Percentiles rank a stretch among this genome's conserved stretches.
These are phyloP conservation scores for Leccinum fallax DNA, from an alignment of 1,284 basidiomycete species.

Conservation along the genomic window DNA sequence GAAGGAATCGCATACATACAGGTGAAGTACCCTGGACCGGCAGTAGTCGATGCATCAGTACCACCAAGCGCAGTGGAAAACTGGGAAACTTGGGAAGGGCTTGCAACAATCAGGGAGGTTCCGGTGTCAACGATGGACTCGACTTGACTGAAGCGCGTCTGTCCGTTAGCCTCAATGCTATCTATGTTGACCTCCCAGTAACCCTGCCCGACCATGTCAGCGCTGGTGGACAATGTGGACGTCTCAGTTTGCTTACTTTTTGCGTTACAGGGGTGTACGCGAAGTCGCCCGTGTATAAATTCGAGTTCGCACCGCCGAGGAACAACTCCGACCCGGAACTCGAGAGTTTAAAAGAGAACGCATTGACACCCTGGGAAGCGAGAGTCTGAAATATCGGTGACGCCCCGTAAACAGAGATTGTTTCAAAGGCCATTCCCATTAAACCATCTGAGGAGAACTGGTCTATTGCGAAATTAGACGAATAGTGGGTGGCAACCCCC, in stretches of 20 bases:
- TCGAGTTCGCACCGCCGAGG: slow-evolving; percentile 40
- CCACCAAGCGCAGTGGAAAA: slow-evolving; percentile 39
- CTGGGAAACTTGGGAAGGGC: slow-evolving; percentile 41
- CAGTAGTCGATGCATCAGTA: slow-evolving; percentile 4
- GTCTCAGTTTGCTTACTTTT: slow-evolving; percentile 11
- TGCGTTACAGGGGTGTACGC: slow-evolving; percentile 44
- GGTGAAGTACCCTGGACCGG: slow-evolving; percentile 17
- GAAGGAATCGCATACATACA: slow-evolving; percentile 11
- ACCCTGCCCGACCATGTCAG: slow-evolving; percentile 17
- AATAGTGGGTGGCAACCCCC: slow-evolving; percentile 18
- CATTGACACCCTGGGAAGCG: slow-evolving; percentile 22
- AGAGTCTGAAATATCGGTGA: slow-evolving; percentile 23
- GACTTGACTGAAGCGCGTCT: slow-evolving; percentile 10
- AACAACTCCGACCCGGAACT: slow-evolving; percentile 42
- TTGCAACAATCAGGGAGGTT: slow-evolving; percentile 52
- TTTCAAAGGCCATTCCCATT: slow-evolving; percentile 24
- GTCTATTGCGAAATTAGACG: neutral
- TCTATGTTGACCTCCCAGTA: slow-evolving; percentile 36
- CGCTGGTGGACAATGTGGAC: neutral
- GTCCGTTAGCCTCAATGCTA: slow-evolving; percentile 12
- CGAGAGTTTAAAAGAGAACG: slow-evolving; percentile 45
- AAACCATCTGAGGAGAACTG: slow-evolving; percentile 23
- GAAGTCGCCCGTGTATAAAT: slow-evolving; percentile 19
- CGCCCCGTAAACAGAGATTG: slow-evolving; percentile 12
- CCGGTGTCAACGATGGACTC: slow-evolving; percentile 44